These are phyloP conservation scores for Penicillium sumatraense DNA, from an alignment of 2,329 filamentous ascomycete genomes.

Conservation along the genomic window DNA sequence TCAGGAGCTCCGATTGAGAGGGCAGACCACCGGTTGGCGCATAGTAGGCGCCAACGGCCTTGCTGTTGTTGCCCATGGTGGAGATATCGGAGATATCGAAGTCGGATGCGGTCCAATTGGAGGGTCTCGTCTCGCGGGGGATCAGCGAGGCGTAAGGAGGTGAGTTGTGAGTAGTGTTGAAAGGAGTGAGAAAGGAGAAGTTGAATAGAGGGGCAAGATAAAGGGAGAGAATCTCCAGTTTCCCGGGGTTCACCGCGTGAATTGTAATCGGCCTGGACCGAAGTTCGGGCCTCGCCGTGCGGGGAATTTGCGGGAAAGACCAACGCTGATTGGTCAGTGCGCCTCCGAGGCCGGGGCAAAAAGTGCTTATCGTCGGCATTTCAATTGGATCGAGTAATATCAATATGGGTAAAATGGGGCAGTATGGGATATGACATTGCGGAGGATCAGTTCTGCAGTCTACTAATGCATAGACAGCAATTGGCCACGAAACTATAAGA, in stretches of 20 bases:
- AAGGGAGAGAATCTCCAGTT: neutral
- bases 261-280: neutral
- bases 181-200: neutral
- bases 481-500: no score
- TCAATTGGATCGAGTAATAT: neutral
- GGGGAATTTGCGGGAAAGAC: neutral
- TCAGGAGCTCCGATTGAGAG: slow-evolving; percentile 28
- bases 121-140: neutral
- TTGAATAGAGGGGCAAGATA: neutral
- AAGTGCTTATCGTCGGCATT: neutral
- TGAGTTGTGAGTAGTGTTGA: no score
- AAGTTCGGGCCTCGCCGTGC: slow-evolving; percentile 1
- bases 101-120: neutral
- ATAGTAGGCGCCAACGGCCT: slow-evolving; percentile 34
- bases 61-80: slow-evolving; percentile 36
- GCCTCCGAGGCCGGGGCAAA: neutral
- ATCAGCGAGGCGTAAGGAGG: neutral
- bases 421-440: no score
- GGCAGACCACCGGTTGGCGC: slow-evolving; percentile 30
- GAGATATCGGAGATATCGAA: neutral
- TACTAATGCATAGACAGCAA: no score
- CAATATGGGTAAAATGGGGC: neutral
- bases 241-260: neutral
- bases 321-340: neutral
- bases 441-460: no score